phyloP scores from a whole-genome alignment of 1,139 yeast species.

The Saccharomyces uvarum region DNA sequence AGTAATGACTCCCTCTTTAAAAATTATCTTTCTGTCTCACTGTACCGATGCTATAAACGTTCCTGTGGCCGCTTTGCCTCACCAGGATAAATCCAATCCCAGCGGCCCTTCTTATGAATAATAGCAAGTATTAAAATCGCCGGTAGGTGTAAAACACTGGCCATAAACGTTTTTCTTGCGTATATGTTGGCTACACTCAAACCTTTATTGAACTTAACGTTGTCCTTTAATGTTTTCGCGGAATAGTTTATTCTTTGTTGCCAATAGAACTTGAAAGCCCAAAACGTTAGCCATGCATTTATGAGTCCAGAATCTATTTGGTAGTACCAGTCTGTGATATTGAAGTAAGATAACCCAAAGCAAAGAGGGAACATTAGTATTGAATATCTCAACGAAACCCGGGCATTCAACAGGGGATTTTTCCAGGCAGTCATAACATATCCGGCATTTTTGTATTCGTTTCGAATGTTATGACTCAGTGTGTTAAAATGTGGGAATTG shows the following conservation, averaged over 20 bases:
- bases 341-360: conserved; percentile 69
- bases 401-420: conserved; percentile 83
- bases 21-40: neutral
- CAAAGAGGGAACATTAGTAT: conserved; percentile 89
- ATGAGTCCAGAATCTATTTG: conserved; percentile 71
- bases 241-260: conserved; percentile 59
- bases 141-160: conserved; percentile 91
- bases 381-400: conserved; percentile 87
- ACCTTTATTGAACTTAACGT: conserved; percentile 46
- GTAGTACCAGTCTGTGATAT: conserved; percentile 76
- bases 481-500: conserved; percentile 98
- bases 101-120: conserved; percentile 90
- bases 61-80: neutral
- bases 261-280: conserved; percentile 78
- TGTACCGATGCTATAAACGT: neutral
- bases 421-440: conserved; percentile 95
- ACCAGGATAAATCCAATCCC: conserved; percentile 58
- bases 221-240: conserved; percentile 26
- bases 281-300: conserved; percentile 77
- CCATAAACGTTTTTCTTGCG: conserved; percentile 87
- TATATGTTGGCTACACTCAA: conserved; percentile 50
- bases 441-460: conserved; percentile 86
- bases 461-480: conserved; percentile 76
- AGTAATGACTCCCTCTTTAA: neutral
- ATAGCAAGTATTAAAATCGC: conserved; percentile 83